A percentile compares a stretch with the other conserved stretches of the same genome.
Evolutionary conservation across 2,329 filamentous ascomycete genomes (phyloP).

Genomic region (Zopfia rhizophila): DNA sequence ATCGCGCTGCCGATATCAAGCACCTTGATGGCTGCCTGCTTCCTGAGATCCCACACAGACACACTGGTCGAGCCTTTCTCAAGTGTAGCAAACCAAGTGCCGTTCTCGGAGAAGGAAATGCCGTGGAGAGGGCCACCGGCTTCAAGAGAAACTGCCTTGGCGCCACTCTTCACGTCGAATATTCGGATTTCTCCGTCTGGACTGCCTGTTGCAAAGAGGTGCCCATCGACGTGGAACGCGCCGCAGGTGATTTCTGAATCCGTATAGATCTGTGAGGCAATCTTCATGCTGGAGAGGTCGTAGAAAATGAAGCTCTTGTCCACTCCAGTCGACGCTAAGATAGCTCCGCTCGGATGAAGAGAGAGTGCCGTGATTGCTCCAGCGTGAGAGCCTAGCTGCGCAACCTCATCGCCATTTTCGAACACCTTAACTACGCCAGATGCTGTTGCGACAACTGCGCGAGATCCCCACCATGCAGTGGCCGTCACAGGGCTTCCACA

Average conservation of each 20-base stretch:
- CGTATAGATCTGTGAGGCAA: slow-evolving; percentile 81
- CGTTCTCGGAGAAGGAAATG: slow-evolving; percentile 93
- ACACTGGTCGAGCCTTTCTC: slow-evolving; percentile 81
- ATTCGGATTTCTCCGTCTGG: slow-evolving; percentile 83
- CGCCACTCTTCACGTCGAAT: slow-evolving; percentile 84
- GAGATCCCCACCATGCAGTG: slow-evolving; percentile 72
- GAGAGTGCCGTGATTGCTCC: slow-evolving; percentile 81
- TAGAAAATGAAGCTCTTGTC: slow-evolving; percentile 96
- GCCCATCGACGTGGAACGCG: slow-evolving; percentile 96
- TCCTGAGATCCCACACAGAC: slow-evolving; percentile 91
- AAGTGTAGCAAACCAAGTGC: slow-evolving; percentile 90
- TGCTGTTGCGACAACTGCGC: slow-evolving; percentile 77
- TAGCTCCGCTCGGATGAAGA: slow-evolving; percentile 82
- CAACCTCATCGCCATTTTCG: slow-evolving; percentile 73
- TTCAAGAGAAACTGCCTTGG: slow-evolving; percentile 78
- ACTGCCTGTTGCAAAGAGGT: slow-evolving; percentile 88
- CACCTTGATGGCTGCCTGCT: slow-evolving; percentile 83
- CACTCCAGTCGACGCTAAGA: slow-evolving; percentile 85
- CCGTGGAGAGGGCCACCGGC: slow-evolving; percentile 74
- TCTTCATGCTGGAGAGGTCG: slow-evolving; percentile 74
- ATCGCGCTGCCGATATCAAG: slow-evolving; percentile 85
- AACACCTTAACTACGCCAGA: slow-evolving; percentile 85
- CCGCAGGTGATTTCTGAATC: slow-evolving; percentile 80
- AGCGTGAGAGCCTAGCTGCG: slow-evolving; percentile 81
- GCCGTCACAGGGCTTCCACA: slow-evolving; percentile 73